phyloP scores from a whole-genome alignment of 306 rosid species.

The Cucurbita pepo region DNA sequence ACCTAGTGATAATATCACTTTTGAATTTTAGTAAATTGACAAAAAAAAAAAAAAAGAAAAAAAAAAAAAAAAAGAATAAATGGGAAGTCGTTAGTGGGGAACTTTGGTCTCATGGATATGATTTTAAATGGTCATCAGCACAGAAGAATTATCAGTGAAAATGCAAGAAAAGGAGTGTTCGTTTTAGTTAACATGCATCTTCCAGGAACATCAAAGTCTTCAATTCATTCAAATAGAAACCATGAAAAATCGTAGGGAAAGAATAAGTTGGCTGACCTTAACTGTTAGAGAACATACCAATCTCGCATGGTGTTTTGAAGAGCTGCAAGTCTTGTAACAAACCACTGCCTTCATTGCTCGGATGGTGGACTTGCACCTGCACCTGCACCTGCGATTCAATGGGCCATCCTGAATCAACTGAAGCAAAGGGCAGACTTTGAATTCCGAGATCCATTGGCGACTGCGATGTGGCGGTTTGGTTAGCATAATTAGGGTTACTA shows the following conservation, averaged over 20 bases:
- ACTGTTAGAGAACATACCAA: not conserved
- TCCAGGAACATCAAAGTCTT: not conserved
- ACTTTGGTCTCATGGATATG: no score
- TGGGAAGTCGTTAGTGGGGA: no score
- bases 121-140: not conserved
- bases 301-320: not conserved
- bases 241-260: not conserved
- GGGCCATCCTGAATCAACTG: constrained; percentile 12
- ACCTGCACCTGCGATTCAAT: not conserved
- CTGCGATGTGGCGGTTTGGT: constrained; percentile 10
- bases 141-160: not conserved
- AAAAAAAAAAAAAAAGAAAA: not conserved
- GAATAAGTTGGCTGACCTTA: not conserved
- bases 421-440: constrained; percentile 17
- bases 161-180: not conserved
- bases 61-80: no score
- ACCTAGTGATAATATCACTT: not conserved
- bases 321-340: not conserved
- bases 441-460: constrained; percentile 12
- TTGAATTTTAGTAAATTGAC: not conserved
- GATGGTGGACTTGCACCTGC: not conserved
- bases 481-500: constrained; percentile 7
- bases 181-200: not conserved
- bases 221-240: not conserved
- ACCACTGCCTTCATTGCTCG: not conserved